Evolutionary conservation across 179 eudicot genomes (phyloP).

Genomic region (Spinacia oleracea): DNA sequence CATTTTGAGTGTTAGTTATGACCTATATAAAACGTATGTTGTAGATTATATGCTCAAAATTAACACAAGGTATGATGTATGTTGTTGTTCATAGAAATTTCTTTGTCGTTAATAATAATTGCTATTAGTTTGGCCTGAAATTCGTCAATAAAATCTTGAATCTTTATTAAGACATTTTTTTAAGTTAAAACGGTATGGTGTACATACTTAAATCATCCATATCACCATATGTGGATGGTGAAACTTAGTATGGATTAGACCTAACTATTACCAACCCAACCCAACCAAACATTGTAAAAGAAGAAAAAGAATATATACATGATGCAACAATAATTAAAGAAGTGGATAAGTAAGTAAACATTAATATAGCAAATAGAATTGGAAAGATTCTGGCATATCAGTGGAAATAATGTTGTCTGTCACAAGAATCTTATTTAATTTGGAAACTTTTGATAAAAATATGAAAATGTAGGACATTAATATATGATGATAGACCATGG

Average conservation of each 20-base stretch:
- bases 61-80: too few relatives aligned
- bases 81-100: too few relatives aligned
- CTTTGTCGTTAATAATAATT: too few relatives aligned
- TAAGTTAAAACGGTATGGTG: too few relatives aligned
- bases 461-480: constrained; percentile 6
- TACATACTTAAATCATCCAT: not conserved
- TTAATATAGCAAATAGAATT: constrained; percentile 16
- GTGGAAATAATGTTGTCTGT: constrained; percentile 34
- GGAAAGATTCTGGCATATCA: constrained; percentile 36
- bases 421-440: constrained; percentile 26
- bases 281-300: constrained; percentile 8
- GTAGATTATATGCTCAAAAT: too few relatives aligned
- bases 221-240: not conserved
- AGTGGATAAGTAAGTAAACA: constrained; percentile 12
- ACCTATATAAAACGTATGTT: too few relatives aligned
- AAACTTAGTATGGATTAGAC: constrained; percentile 21
- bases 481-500: constrained; percentile 14
- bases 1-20: too few relatives aligned
- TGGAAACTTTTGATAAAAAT: constrained; percentile 21
- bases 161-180: too few relatives aligned
- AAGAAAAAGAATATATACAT: constrained; percentile 12
- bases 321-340: constrained; percentile 4
- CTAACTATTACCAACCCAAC: constrained; percentile 9
- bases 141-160: too few relatives aligned
- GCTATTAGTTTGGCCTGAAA: too few relatives aligned